These are phyloP conservation scores for Davidsoniella australis DNA, from an alignment of 2,329 filamentous ascomycete species.

Conservation along the genomic window DNA sequence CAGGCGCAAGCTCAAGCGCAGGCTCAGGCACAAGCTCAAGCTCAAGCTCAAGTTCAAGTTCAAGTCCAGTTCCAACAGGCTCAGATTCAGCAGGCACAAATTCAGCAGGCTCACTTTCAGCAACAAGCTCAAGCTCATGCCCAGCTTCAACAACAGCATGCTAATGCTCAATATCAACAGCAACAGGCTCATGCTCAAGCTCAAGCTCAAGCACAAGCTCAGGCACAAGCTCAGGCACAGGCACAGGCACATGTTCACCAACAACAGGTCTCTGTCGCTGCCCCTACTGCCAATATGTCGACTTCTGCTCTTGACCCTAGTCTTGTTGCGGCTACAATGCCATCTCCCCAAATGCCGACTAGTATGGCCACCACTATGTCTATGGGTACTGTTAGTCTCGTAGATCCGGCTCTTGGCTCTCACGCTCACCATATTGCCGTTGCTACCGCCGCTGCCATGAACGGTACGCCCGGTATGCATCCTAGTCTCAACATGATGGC, in stretches of 20 bases:
- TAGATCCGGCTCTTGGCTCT: slow-evolving; percentile 8
- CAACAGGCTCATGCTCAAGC: slow-evolving; percentile 13
- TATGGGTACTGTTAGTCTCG: slow-evolving; percentile 3
- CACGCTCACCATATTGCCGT: slow-evolving; percentile 7
- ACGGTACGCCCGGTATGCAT: slow-evolving; percentile 3
- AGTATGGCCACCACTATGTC: slow-evolving; percentile 10
- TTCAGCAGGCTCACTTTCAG: slow-evolving; percentile 20
- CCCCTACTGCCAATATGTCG: slow-evolving; percentile 11
- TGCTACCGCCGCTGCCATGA: background rate
- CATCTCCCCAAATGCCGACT: slow-evolving; percentile 8
- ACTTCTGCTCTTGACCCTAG: slow-evolving; percentile 8
- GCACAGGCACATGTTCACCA: slow-evolving; percentile 1
- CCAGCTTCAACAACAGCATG: background rate
- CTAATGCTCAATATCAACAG: background rate
- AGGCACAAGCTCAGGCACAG: slow-evolving; percentile 17
- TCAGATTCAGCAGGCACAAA: slow-evolving; percentile 22
- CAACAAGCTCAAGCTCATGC: slow-evolving; percentile 18
- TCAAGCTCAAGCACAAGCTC: slow-evolving; percentile 23
- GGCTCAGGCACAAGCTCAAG: slow-evolving; percentile 1
- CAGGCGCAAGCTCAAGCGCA: slow-evolving; percentile 15
- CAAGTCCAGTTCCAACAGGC: slow-evolving; percentile 12
- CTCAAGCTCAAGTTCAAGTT: background rate
- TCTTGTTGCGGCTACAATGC: slow-evolving; percentile 10
- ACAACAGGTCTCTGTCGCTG: slow-evolving; percentile 4
- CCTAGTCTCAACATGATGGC: slow-evolving; percentile 9